These are phyloP conservation scores for Millerago galiae DNA, from an alignment of 805 yeast genomes.

Conservation along the genomic window DNA sequence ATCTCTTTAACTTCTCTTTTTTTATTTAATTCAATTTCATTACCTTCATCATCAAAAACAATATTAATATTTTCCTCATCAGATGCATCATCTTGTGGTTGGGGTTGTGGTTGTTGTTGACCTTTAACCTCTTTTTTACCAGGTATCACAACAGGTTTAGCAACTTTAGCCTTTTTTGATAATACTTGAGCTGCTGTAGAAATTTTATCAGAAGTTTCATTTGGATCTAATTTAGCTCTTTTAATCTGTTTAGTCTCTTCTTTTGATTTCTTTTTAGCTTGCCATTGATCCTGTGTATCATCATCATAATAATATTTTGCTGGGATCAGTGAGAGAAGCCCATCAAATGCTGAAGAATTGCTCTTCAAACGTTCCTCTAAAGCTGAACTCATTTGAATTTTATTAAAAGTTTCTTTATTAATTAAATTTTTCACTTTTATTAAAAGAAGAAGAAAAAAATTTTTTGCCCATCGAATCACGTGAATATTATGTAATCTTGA, in stretches of 20 bases:
- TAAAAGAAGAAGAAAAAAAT: background rate
- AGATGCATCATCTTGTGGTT: conserved; percentile 9
- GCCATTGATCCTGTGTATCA: conserved; percentile 87
- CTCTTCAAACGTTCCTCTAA: conserved; percentile 71
- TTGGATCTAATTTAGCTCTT: conserved; percentile 71
- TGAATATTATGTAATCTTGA: background rate
- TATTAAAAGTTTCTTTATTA: background rate
- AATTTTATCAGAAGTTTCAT: conserved; percentile 40
- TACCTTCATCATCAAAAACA: conserved; percentile 70
- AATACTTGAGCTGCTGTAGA: conserved; percentile 56
- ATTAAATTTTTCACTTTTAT: background rate
- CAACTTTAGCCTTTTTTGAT: conserved; percentile 46
- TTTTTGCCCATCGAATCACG: conserved; percentile 7
- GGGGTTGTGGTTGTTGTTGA: too few species aligned
- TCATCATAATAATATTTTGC: conserved; percentile 93
- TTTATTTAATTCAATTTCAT: conserved; percentile 28
- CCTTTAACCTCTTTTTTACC: conserved; percentile 23
- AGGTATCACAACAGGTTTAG: conserved; percentile 37
- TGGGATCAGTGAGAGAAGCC: conserved; percentile 83
- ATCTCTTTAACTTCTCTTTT: conserved; percentile 8
- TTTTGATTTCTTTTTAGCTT: conserved; percentile 68
- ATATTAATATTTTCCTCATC: conserved; percentile 24
- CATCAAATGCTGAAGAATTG: conserved; percentile 80
- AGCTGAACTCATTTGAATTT: conserved; percentile 44
- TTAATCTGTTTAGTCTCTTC: conserved; percentile 56